Evolutionary conservation across 23 red algal genomes (phyloP), one percentile per base, ranked within the genome.

Genomic region (Gracilaria caudata): DNA sequence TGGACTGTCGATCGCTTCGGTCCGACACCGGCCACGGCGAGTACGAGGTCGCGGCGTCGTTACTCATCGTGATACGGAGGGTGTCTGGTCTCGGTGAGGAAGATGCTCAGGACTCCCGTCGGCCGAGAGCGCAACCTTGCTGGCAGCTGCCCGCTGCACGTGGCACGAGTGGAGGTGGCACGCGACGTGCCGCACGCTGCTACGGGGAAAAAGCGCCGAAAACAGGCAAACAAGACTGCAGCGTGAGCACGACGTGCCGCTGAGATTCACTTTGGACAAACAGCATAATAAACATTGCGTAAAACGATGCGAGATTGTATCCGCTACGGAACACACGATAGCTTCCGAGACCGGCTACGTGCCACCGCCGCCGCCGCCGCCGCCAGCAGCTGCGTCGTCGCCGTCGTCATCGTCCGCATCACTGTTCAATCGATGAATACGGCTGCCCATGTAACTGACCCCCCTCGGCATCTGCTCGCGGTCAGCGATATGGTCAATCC

Each of bases 371-470:
- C 26, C 64, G 64, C 34, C 16, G 70, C 20, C 70, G 37, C 6
- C 65, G 13, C 65, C 65, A 23, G 19, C 65, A 19, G 1, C 65
- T 16, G 25, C 81, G 7, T 68, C 81, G 13, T 49, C 40, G 33
- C 64, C 81, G 34, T 49, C 41, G 9, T 49, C 61, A 34, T 73
- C 65, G 36, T 74, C 82, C 3, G 44, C 29, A 74, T 71, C 82
- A 21, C 46, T 72, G 61, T 47, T 68, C 61, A 80, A 25, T 56
- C 87, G 87, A 51, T 90, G 76, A 30, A 71, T 73, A 20, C 87
- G 87, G 40, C 64, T 75, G n/a, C 83, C 83, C 87, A 90, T 90
- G 60, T 90, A 90, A 74, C 87, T 90, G 20, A 90, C 78, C 19
- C 87, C 87, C 6, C 87, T 51, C 24, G 87, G 87, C 73, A 90